Evolutionary conservation across 768 basidiomycete species (phyloP), one percentile per base, ranked within the genome.

Genomic region (Leccinum olivaceopallidum): DNA sequence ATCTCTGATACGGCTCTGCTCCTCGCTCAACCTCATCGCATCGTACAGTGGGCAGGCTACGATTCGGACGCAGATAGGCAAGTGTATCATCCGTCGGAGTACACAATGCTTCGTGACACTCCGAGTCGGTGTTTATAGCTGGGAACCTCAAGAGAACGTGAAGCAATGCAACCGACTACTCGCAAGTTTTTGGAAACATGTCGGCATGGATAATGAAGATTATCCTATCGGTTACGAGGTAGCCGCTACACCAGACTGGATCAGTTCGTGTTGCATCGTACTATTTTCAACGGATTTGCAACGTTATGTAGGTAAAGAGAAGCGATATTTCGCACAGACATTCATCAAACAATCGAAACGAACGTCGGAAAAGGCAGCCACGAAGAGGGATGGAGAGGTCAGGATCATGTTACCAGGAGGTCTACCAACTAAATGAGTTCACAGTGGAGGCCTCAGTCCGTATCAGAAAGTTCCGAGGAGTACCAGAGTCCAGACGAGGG

Each of bases 101-200:
- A n/a, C 42, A 39, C 47, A 28, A 28, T 34, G 12, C 60, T 56
- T 47, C 16, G 26, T 55, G 53, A 57, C 32, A n/a, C 39, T 62
- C 32, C 32, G 32, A 32, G 32, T 10, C 48, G 34, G 6, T 49
- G 0, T 30, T 39, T 60, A 49, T 59, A 90, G 89, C 65, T 90
- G 89, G 89, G 89, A 90, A 60, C 89, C 89, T 12, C 73, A 78
- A 55, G 73, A 72, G 7, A 88, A 91, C 67, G 77, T 91, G 14
- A 64, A 69, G 37, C 75, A 79, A 28, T 91, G 89, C 67, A 72
- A 80, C 16, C 80, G 85, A 20, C 76, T 91, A 16, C 72, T 89
- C 26, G 61, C 70, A n/a, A 85, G 84, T 62, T 91, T 91, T 69
- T 88, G 86, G 86, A 68, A 72, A 6, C 79, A 87, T 55, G 64